These are phyloP conservation scores for Astragalus membranaceus DNA, from an alignment of 306 rosid species.

Conservation along the genomic window DNA sequence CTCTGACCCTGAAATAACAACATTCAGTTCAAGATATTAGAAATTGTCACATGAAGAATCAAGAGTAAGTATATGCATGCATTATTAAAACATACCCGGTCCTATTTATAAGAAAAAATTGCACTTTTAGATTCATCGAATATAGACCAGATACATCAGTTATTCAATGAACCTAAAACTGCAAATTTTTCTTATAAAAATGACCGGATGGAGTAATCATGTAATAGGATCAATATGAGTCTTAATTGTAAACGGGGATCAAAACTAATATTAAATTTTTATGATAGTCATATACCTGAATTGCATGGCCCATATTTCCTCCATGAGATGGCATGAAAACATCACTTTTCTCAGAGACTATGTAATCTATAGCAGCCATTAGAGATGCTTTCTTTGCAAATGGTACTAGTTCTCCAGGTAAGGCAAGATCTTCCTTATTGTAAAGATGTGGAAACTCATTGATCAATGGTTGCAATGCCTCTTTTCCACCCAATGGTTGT, in stretches of 20 bases:
- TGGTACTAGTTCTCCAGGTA: conserved; percentile 73
- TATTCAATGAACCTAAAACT: too few species aligned
- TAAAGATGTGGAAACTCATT: conserved; percentile 60
- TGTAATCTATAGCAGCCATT: conserved; percentile 92
- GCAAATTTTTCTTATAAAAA: too few species aligned
- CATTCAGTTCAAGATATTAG: not conserved
- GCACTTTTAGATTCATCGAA: too few species aligned
- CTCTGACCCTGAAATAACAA: conserved; percentile 72
- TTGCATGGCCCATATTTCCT: conserved; percentile 96
- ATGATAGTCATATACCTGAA: conserved; percentile 67
- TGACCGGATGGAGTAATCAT: too few species aligned
- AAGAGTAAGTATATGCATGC: not conserved
- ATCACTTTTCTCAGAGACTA: conserved; percentile 78
- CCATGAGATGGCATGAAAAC: conserved; percentile 99
- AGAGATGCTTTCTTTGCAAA: conserved; percentile 70
- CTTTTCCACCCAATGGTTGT: conserved; percentile 79
- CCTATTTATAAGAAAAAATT: too few species aligned
- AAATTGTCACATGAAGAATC: conserved; percentile 3
- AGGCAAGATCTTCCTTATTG: conserved; percentile 86
- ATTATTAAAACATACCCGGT: not conserved
- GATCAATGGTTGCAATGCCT: conserved; percentile 62
- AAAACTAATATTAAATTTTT: too few species aligned
- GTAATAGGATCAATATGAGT: too few species aligned
- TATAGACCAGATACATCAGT: too few species aligned
- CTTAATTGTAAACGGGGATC: too few species aligned